Evolutionary conservation across 139 green algal species (phyloP).

Genomic region (Eudorina sp.): DNA sequence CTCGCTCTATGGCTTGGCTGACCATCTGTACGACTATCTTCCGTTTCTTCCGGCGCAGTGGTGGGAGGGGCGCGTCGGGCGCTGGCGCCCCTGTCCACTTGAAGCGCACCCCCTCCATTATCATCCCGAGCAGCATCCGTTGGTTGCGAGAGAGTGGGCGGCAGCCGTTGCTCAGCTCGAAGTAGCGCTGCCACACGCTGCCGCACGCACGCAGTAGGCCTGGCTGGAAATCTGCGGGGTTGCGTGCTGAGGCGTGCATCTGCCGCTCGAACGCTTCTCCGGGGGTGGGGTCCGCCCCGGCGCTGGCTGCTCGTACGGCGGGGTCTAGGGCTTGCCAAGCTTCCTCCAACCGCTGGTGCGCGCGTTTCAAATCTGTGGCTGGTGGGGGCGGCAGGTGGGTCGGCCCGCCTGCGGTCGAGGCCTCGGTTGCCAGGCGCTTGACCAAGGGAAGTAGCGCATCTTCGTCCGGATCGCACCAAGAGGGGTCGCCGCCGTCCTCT

Average conservation of each 20-base stretch:
- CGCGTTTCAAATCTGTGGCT: too few species aligned
- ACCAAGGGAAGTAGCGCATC: neutral
- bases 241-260: too few species aligned
- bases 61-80: neutral
- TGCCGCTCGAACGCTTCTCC: too few species aligned
- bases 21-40: neutral
- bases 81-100: neutral
- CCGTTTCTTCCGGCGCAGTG: neutral
- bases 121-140: neutral
- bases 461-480: neutral
- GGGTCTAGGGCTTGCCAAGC: too few species aligned
- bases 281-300: too few species aligned
- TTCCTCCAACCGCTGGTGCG: too few species aligned
- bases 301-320: neutral
- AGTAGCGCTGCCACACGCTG: too few species aligned
- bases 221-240: neutral
- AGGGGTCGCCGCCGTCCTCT: neutral
- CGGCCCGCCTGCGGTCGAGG: too few species aligned
- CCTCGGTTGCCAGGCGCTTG: neutral
- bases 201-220: too few species aligned
- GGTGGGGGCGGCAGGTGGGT: too few species aligned
- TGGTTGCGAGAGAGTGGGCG: too few species aligned
- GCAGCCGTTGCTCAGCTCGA: too few species aligned
- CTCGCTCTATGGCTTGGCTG: neutral
- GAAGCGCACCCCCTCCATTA: neutral